Base-by-base conservation (phyloP, 768 basidiomycete species). In the Boletus sp. region DNA sequence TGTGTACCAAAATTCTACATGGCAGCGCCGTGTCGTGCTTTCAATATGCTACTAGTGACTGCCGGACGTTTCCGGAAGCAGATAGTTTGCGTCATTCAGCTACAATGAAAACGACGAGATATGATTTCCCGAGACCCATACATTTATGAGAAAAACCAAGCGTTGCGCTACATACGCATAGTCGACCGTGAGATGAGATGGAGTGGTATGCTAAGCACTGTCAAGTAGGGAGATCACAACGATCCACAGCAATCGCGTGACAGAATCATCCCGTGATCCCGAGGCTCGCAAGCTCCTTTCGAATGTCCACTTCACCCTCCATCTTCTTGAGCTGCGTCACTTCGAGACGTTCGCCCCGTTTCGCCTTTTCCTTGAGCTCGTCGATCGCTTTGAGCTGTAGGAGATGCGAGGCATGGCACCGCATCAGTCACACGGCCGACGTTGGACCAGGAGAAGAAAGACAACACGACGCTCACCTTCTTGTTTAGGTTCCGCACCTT, bases 241-340 rank as follows among this genome's bases (percentile, higher is more conserved):
- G 24, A 24, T 24, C 24, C 24, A 24, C 24, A 24, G 24, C 24
- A 24, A 24, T 24, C 24, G 24, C 24, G 24, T 3, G 24, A 24
- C 37, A 17, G 11, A 12, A 32, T 65, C 44, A 72, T 30, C 58
- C 66, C 4, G 61, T 24, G 36, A 66, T n/a, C 44, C 59, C 70
- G 3, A 80, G 69, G 28, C 64, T 61, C 11, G 78, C 70, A 47
- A 98, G 83, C 76, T 97, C 95, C 68, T 84, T 85, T 66, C 85
- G 78, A 67, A 98, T 92, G 57, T 90, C 90, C 9, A 70, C 81
- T 73, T 98, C 95, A 9, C 87, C 87, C 41, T 97, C 94, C 66
- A 98, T 96, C 83, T 99, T 99, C 83, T 90, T 91, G 64, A 96
- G 77, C 74, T 99, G 96, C 17, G 96, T 99, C 55, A 87, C 87